Base-by-base conservation (phyloP, 2,329 filamentous ascomycete species). In the Rutstroemia sp. region DNA sequence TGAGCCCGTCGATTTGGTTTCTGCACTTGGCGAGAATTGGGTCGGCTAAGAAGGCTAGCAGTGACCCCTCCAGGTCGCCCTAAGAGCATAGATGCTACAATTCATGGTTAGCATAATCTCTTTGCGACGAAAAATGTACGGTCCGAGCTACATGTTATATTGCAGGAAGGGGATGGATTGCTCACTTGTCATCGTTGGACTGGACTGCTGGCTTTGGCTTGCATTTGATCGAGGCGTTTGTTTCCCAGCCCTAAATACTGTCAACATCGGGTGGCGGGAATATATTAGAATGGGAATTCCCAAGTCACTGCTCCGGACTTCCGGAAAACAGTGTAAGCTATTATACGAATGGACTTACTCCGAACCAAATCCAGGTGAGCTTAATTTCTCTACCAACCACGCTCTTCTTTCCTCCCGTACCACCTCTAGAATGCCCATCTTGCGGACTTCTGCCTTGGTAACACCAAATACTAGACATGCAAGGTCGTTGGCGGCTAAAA, bases 391-490 rank as follows among this genome's bases (percentile, higher is more conserved):
- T 68, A 95, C 90, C 25, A 99, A 77, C 94, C 94, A 99, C 27
- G 85, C 82, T 63, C 92, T 79, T 57, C 91, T 81, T 71, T 96
- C 92, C 70, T 92, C 84, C 71, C 92, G 88, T 17, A 99, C 91
- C 30, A 99, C 90, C 69, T 97, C 92, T 57, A 99, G 73, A 56
- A 99, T 97, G 48, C 94, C 92, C 76, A 97, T 84, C 69, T 91
- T 96, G 55, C 91, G 84, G 23, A 99, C 89, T 71, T 99, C 94
- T 4, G 89, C 89, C 68, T 90, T 89, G n/a, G 92, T 96, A 9
- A 99, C 90, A n/a, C 94, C 94, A 73, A 97, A 99, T n/a, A 97
- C 87, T 45, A 99, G 78, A 72, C 94, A 99, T 17, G 94, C 94
- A 49, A 99, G 78, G 69, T 99, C 94, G 69, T 99, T 99, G 50